Conservation (phyloP, 805 yeast genomes). For the Kodamaea kaohsiungensis region DNA sequence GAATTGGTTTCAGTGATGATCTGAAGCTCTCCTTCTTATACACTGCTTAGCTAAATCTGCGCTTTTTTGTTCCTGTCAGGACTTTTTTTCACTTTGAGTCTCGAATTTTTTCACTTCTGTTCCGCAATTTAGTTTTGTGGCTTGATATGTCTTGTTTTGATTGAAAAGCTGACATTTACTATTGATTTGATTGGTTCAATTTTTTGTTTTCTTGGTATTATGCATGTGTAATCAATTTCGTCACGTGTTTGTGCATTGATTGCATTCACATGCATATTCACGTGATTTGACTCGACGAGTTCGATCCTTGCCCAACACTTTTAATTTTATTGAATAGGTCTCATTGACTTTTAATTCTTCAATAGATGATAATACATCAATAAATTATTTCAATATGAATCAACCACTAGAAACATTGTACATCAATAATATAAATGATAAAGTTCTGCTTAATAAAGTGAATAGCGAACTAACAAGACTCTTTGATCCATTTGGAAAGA, state of each 20-base stretch:
- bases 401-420: constrained; percentile 46
- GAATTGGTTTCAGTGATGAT: background rate
- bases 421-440: constrained; percentile 72
- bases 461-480: constrained; percentile 41
- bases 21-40: background rate
- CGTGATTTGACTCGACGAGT: background rate
- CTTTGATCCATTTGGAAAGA: constrained; percentile 48
- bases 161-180: background rate
- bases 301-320: background rate
- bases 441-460: constrained; percentile 54
- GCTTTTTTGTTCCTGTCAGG: background rate
- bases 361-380: background rate
- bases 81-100: background rate
- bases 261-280: background rate
- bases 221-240: background rate
- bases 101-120: background rate
- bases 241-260: too few species aligned
- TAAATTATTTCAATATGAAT: background rate
- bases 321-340: too few species aligned
- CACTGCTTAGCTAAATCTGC: background rate
- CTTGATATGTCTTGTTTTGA: background rate
- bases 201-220: background rate
- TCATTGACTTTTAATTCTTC: too few species aligned
- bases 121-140: background rate
- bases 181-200: background rate